Evolutionary conservation across 441 rosid species (phyloP).

Genomic region (Omphalea diandra): DNA sequence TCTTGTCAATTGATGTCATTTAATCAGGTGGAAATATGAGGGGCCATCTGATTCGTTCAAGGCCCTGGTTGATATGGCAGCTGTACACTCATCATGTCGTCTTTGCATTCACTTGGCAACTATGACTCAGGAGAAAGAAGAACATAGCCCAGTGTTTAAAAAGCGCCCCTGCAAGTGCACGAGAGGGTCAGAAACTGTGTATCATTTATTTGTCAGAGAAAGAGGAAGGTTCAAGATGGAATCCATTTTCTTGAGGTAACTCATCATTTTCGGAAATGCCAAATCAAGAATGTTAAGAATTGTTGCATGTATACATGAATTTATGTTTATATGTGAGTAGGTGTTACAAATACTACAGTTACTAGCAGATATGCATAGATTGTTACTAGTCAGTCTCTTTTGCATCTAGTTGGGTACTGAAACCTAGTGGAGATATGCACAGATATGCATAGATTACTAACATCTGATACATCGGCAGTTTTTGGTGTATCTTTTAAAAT

Average conservation of each 20-base stretch:
- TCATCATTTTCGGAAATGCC: background rate
- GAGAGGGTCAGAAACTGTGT: constrained; percentile 53
- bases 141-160: constrained; percentile 46
- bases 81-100: constrained; percentile 91
- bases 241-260: constrained; percentile 77
- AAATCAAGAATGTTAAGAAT: background rate
- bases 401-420: background rate
- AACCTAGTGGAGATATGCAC: too few species aligned
- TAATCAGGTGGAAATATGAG: constrained; percentile 79
- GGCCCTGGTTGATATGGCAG: constrained; percentile 95
- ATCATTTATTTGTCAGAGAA: constrained; percentile 74
- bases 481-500: background rate
- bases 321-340: background rate
- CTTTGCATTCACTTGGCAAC: constrained; percentile 90
- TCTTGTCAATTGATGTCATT: constrained; percentile 17
- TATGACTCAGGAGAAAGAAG: constrained; percentile 62
- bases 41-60: constrained; percentile 88
- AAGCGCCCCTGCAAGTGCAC: constrained; percentile 85
- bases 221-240: constrained; percentile 78
- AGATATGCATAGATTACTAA: too few species aligned
- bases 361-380: background rate
- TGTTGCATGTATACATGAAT: background rate
- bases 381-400: background rate
- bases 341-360: background rate
- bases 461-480: background rate